Base-by-base conservation (phyloP, 2,329 filamentous ascomycete genomes). In the Colletotrichum ledebouriae region DNA sequence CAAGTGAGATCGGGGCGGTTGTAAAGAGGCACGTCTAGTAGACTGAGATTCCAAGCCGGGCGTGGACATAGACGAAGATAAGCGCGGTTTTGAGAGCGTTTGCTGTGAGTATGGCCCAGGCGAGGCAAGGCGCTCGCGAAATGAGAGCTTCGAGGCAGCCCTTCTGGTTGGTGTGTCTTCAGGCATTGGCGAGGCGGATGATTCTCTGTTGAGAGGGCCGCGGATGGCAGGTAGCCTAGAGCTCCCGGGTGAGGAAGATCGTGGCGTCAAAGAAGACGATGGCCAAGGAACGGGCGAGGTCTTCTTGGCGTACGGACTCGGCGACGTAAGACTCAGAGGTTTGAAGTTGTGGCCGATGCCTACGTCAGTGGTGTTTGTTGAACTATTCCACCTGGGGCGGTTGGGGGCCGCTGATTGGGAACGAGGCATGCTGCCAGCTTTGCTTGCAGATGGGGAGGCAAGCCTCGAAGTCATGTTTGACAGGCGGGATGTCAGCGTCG, bases 301-400 rank as follows among this genome's bases (percentile, higher is more conserved):
- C 55, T 73, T 79, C 73, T 81, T 86, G 5, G 85, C 78, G 69
- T 87, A 87, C 0, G 88, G 85, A 70, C 86, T 89, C 0, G 89
- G 87, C 1, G 87, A 87, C 6, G 87, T 89, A 50, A 88, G 78
- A 41, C 79, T 87, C 11, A 90, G 78, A 11, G 90, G 87, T 73
- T 88, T 90, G 79, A 89, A 91, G 76, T 88, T 88, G 76, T 92
- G 89, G 29, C 90, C 89, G n/a, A 87, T 86, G 37, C 90, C 85
- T n/a, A 89, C 81, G 69, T 89, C 86, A 6, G 81, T 80, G 4
- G 87, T 86, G 73, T 91, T 93, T 6, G 89, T 87, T 34, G 89
- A 92, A 11, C 74, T 75, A 75, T 90, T 95, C 93, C 93, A 96
- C 66, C 89, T 86, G 3, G 93, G 93, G 58, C 91, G 88, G 64